Evolutionary conservation across 768 basidiomycete genomes (phyloP).

Genomic region (Suillus luteus): DNA sequence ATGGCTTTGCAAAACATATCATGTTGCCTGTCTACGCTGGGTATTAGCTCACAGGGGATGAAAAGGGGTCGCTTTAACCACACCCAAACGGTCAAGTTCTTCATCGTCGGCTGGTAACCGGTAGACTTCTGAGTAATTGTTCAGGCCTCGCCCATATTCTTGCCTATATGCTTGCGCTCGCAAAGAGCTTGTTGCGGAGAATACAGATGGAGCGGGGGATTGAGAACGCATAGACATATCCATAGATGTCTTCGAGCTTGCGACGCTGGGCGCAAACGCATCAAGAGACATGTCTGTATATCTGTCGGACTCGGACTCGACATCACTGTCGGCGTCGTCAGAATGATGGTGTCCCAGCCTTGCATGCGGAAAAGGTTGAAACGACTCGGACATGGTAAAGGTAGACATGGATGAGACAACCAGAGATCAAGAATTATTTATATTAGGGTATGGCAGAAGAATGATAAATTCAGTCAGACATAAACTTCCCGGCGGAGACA

Average conservation of each 20-base stretch:
- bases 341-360: slow-evolving; percentile 19
- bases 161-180: slow-evolving; percentile 58
- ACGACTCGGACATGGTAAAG: slow-evolving; percentile 17
- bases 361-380: slow-evolving; percentile 12
- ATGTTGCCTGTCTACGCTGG: slow-evolving; percentile 62
- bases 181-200: slow-evolving; percentile 66
- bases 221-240: slow-evolving; percentile 61
- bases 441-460: neutral
- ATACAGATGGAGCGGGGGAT: slow-evolving; percentile 70
- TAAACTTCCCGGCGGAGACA: slow-evolving; percentile 33
- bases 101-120: slow-evolving; percentile 78
- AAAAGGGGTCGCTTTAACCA: slow-evolving; percentile 22
- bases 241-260: slow-evolving; percentile 57
- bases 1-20: slow-evolving; percentile 61
- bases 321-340: slow-evolving; percentile 46
- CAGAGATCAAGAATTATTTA: slow-evolving; percentile 9
- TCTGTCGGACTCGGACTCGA: slow-evolving; percentile 45
- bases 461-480: slow-evolving; percentile 14
- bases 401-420: slow-evolving; percentile 18
- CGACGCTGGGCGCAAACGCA: slow-evolving; percentile 40
- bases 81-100: slow-evolving; percentile 70
- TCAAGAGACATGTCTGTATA: slow-evolving; percentile 46
- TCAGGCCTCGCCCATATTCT: slow-evolving; percentile 70
- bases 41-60: slow-evolving; percentile 16
- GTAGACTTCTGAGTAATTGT: slow-evolving; percentile 81